Evolutionary conservation across 208 protist genomes (phyloP), one percentile per base, ranked within the genome.

Genomic region (Polymyxa betae): DNA sequence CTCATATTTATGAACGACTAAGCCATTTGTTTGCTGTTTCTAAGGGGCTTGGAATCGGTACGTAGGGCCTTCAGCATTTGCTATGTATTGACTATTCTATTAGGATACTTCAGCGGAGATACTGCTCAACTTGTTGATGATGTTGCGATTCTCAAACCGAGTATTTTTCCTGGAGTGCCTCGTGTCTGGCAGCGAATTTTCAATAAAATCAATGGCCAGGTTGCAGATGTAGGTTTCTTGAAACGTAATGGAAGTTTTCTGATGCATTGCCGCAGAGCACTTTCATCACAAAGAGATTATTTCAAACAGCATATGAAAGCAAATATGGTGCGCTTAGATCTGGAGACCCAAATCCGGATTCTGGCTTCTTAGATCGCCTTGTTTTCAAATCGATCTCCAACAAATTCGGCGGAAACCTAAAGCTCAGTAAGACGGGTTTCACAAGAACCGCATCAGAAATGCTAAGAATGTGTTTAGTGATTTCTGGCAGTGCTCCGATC

Each of bases 1-100:
- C 90, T 24, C 90, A 92, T 78, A 77, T 90, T 29, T 92, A 90
- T 40, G 90, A 89, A 41, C 0, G 41, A 32, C n/a, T 68, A 0
- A n/a, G 45, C 24, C 77, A 92, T 24, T 38, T 66, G 46, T 77
- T 78, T 44, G 68, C 45, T 0, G 40, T 77, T 0, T 77, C 77
- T 60, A 35, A 52, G 24, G 12, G 77, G 40, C 46, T 77, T 44
- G 44, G 29, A 0, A 38, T 92, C 77, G 90, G 46, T 0, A 72
- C 49, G 60, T 91, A n/a, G 38, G 49, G 12, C 49, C 49, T 5
- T 60, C 24, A 60, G 49, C 12, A 24, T 60, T 60, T 60, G 24
- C 24, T 24, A 60, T 60, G 24, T 5, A 29, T 60, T 60, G 5
- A 5, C 5, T 29, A 60, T 29, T 24, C 12, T 60, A 29, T 60